Conservation (phyloP, 495 filamentous ascomycete genomes). For the Aspergillus haitiensis region DNA sequence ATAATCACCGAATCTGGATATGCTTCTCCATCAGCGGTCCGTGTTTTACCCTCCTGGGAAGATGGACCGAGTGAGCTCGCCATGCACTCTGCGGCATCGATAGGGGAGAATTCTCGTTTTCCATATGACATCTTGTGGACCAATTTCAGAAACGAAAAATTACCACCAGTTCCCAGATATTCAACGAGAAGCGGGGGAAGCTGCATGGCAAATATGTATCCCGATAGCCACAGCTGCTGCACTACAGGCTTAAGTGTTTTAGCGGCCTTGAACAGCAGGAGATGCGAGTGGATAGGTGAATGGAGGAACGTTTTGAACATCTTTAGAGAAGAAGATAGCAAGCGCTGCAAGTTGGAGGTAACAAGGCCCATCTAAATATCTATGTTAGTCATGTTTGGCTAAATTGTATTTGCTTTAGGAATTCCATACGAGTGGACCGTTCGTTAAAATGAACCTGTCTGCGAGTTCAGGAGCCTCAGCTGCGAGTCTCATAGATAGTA, state of each 20-base stretch:
- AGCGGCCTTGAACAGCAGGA: constrained; percentile 42
- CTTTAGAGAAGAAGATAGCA: constrained; percentile 41
- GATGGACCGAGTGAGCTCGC: constrained; percentile 46
- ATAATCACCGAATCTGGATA: constrained; percentile 35
- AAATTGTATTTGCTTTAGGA: neutral
- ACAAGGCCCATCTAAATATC: constrained; percentile 30
- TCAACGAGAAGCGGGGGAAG: constrained; percentile 41
- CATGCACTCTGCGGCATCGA: constrained; percentile 44
- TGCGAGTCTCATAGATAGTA: constrained; percentile 53
- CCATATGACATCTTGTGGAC: constrained; percentile 38
- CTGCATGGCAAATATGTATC: constrained; percentile 54
- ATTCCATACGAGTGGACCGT: constrained; percentile 49
- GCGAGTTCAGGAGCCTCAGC: constrained; percentile 55
- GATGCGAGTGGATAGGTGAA: constrained; percentile 40
- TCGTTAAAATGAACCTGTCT: constrained; percentile 52
- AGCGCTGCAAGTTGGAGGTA: constrained; percentile 34
- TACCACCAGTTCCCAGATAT: constrained; percentile 42
- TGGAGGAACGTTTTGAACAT: constrained; percentile 48
- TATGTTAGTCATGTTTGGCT: constrained; percentile 10
- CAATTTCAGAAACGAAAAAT: constrained; percentile 42
- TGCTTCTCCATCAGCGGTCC: constrained; percentile 33
- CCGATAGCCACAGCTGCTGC: constrained; percentile 42
- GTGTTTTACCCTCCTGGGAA: constrained; percentile 31
- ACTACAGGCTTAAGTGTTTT: constrained; percentile 41
- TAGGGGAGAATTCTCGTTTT: constrained; percentile 24